Base-by-base conservation (phyloP, 2,329 filamentous ascomycete species). In the Geosmithia flava region DNA sequence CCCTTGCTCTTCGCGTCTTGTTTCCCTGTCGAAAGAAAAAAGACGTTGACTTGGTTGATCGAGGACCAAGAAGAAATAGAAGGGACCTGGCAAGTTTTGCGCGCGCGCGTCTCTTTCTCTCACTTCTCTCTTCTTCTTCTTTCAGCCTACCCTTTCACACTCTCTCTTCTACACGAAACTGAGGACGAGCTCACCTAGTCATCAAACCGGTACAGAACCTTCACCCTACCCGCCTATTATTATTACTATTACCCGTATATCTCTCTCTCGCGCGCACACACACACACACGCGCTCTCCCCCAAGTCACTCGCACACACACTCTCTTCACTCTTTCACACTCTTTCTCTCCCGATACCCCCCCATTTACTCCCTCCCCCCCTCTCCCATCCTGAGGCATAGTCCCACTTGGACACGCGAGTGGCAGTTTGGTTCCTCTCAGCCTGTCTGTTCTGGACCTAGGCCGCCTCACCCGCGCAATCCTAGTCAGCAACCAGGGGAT, bases 391-490 rank as follows among this genome's bases (percentile, higher is more conserved):
- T 37, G 33, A 37, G 33, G 23, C 44, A 46, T 29, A 39, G 27
- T 29, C 33, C 30, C 19, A 23, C 30, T 41, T 20, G 45, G 19
- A 27, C 39, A 41, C n/a, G 27, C 47, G 37, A 44, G 42, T 42
- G 59, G 58, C 60, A 64, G 60, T 59, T 41, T 40, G 45, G 17
- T 40, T 37, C 62, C 62, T 61, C 62, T 63, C 62, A 62, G 61
- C 62, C 59, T 62, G 60, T 55, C 61, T 57, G 50, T 61, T 67
- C 66, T 65, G 59, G 68, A 64, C 61, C 64, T 70, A 67, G 65
- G 64, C 65, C 65, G 66, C 69, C 67, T 70, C 69, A 67, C 63
- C 68, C 68, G 67, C 66, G 60, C 59, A 57, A 69, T 69, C 70
- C 71, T 68, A 68, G 68, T 73, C 69, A 57, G 62, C 61, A 59